These are phyloP conservation scores for Talaromyces proteolyticus DNA, from an alignment of 495 filamentous ascomycete species.

Conservation along the genomic window DNA sequence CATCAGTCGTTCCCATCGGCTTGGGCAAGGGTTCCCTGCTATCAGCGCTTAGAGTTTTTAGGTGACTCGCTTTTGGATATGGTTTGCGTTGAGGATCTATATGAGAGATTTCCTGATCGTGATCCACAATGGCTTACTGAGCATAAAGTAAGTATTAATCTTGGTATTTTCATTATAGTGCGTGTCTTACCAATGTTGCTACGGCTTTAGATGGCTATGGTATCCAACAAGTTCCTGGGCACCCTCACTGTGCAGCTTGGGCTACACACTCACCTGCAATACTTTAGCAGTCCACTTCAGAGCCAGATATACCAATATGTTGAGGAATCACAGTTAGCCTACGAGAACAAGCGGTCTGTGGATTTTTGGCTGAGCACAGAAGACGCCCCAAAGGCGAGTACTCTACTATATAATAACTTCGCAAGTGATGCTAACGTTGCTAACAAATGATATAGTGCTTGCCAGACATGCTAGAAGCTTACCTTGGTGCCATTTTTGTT, in stretches of 20 bases:
- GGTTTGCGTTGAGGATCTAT: constrained; percentile 77
- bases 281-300: constrained; percentile 52
- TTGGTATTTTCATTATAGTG: neutral
- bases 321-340: constrained; percentile 52
- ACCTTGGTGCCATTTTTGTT: constrained; percentile 85
- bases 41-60: constrained; percentile 90
- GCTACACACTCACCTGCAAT: constrained; percentile 68
- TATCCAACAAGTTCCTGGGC: constrained; percentile 91
- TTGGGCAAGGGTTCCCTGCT: constrained; percentile 75
- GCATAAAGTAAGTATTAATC: constrained; percentile 61
- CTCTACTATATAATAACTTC: neutral
- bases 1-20: constrained; percentile 75
- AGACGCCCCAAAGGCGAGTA: constrained; percentile 64
- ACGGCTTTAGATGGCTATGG: constrained; percentile 77
- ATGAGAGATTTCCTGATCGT: constrained; percentile 63
- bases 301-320: constrained; percentile 65
- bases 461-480: constrained; percentile 85
- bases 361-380: constrained; percentile 74
- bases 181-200: constrained; percentile 1
- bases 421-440: neutral
- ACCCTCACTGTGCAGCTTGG: constrained; percentile 70
- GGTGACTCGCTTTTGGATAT: constrained; percentile 89
- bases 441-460: constrained; percentile 48
- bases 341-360: constrained; percentile 44
- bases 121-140: constrained; percentile 98